A percentile compares a stretch with the other conserved stretches of the same genome.
Evolutionary conservation across 2,329 filamentous ascomycete species (phyloP).

Genomic region (Raffaelea ambrosiae): DNA sequence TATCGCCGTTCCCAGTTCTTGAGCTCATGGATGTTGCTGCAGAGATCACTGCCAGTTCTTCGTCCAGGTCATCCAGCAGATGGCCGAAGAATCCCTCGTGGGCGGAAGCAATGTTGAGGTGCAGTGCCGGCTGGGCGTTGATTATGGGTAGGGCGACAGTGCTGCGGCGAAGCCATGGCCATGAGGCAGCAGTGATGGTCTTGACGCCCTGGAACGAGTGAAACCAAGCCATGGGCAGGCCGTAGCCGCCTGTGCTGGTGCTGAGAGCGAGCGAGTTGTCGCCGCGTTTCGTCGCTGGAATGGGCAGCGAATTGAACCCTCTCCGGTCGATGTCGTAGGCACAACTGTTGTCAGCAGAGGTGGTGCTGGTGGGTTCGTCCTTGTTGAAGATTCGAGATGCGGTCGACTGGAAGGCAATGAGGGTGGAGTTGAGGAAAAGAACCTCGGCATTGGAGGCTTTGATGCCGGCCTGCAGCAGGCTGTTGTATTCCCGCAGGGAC

Average conservation of each 20-base stretch:
- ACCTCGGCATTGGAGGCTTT: slow-evolving; percentile 52
- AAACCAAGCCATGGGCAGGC: slow-evolving; percentile 55
- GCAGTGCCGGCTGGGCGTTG: slow-evolving; percentile 54
- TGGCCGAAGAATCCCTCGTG: slow-evolving; percentile 52
- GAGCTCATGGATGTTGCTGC: too few species aligned
- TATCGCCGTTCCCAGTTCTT: background rate
- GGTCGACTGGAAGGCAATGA: slow-evolving; percentile 60
- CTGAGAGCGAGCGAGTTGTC: slow-evolving; percentile 5
- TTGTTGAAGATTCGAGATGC: slow-evolving; percentile 54
- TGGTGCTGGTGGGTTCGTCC: slow-evolving; percentile 30
- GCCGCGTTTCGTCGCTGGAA: background rate
- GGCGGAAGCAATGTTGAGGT: slow-evolving; percentile 47
- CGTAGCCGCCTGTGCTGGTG: slow-evolving; percentile 31
- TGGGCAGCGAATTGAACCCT: too few species aligned
- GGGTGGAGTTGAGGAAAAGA: slow-evolving; percentile 52
- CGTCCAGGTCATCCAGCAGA: slow-evolving; percentile 47
- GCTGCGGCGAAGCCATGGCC: slow-evolving; percentile 54
- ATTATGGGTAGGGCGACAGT: slow-evolving; percentile 52
- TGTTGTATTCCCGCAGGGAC: slow-evolving; percentile 51
- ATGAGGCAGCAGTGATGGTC: slow-evolving; percentile 54
- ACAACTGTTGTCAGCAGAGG: background rate
- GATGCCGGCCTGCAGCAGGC: slow-evolving; percentile 46
- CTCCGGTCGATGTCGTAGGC: background rate
- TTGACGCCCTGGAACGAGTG: slow-evolving; percentile 61
- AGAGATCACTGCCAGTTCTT: slow-evolving; percentile 33